Conservation (phyloP, 257 asterid genomes). For the Nicotiana undulata region DNA sequence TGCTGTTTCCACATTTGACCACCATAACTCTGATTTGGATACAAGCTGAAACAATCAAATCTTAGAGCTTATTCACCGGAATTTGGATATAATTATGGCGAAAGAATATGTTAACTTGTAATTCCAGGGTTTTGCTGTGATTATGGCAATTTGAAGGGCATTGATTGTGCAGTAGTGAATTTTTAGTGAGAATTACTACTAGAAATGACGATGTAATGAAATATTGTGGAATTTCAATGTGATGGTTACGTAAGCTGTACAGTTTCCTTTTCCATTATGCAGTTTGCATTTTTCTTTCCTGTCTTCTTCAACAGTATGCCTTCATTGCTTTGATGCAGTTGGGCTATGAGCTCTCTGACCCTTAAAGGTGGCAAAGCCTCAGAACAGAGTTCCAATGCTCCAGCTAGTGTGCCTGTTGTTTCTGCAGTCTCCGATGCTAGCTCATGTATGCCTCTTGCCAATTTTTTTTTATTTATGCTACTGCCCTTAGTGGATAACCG, state of each 20-base stretch:
- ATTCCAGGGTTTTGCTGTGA: not conserved
- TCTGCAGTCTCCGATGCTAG: constrained; percentile 53
- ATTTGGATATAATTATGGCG: not conserved
- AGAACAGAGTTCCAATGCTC: constrained; percentile 48
- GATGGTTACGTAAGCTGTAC: not conserved
- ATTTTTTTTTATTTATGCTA: not conserved
- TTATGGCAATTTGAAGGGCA: not conserved
- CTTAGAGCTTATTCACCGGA: not conserved
- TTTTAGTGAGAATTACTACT: not conserved
- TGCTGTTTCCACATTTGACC: not conserved
- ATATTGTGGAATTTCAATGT: not conserved
- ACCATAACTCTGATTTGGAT: not conserved
- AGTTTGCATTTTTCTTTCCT: constrained; percentile 5
- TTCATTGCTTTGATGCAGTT: constrained; percentile 47
- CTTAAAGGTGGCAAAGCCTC: constrained; percentile 83
- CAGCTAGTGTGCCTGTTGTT: constrained; percentile 49
- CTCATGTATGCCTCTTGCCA: constrained; percentile 40
- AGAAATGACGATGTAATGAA: not conserved
- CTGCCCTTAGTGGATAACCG: not conserved
- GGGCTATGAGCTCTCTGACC: constrained; percentile 99
- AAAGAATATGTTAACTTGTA: not conserved
- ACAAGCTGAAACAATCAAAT: not conserved
- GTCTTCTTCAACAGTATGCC: constrained; percentile 4
- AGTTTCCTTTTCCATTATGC: not conserved
- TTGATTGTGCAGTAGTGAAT: not conserved